Conservation (phyloP, 164 flowering plant genomes). For the Macadamia tetraphylla region DNA sequence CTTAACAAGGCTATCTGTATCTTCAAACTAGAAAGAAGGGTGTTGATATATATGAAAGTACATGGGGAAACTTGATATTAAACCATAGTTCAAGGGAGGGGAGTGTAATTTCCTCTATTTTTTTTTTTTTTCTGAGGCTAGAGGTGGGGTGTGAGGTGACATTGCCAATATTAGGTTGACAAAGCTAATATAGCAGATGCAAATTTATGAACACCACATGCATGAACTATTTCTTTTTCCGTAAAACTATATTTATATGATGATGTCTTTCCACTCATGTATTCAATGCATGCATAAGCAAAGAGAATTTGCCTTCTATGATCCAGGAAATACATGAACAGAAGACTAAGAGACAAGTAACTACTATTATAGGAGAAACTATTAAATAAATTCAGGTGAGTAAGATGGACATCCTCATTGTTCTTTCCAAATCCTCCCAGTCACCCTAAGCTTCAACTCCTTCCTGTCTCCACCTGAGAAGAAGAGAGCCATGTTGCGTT, state of each 20-base stretch:
- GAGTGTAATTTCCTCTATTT: too few species aligned
- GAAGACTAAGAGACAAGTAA: slow-evolving; percentile 9
- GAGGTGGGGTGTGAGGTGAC: too few species aligned
- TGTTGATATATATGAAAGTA: too few species aligned
- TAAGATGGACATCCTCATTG: slow-evolving; percentile 15
- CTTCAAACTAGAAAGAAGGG: too few species aligned
- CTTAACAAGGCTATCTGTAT: too few species aligned
- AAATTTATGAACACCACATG: too few species aligned
- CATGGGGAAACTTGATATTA: too few species aligned
- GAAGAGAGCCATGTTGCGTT: slow-evolving; percentile 53
- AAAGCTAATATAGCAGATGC: too few species aligned
- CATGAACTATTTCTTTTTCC: too few species aligned
- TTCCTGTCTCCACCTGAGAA: slow-evolving; percentile 58
- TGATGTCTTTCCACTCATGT: slow-evolving; percentile 29
- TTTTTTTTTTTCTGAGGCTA: too few species aligned
- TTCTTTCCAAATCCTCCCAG: slow-evolving; percentile 63
- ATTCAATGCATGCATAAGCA: slow-evolving; percentile 36
- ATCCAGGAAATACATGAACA: slow-evolving; percentile 30
- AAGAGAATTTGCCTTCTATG: slow-evolving; percentile 49
- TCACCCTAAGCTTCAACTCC: slow-evolving; percentile 53
- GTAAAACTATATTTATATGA: not conserved
- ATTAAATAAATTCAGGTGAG: not conserved
- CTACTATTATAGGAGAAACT: slow-evolving; percentile 1
- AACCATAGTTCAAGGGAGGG: too few species aligned
- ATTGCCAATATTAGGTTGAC: too few species aligned